Evolutionary conservation across 2,329 filamentous ascomycete genomes (phyloP).

Genomic region (Geoglossum cookeanum): DNA sequence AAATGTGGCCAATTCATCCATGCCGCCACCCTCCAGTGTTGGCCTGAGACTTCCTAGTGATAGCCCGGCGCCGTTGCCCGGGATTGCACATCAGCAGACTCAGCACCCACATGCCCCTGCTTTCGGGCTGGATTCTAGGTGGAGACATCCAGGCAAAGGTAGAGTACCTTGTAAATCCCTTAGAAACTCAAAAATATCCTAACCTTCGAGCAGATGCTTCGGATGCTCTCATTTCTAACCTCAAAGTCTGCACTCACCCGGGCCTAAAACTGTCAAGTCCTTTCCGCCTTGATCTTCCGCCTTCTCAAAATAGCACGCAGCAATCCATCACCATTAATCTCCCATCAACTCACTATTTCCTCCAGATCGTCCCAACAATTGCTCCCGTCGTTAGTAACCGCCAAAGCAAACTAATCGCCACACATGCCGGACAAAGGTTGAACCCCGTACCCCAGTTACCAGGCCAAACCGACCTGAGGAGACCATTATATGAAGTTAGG

Average conservation of each 20-base stretch:
- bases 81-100: not conserved
- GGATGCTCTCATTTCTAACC: conserved; percentile 46
- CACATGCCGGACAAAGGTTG: conserved; percentile 43
- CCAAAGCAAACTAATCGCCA: conserved; percentile 59
- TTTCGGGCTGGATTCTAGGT: conserved; percentile 21
- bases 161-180: conserved; percentile 11
- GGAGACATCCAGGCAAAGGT: conserved; percentile 29
- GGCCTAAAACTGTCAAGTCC: conserved; percentile 40
- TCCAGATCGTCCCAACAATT: conserved; percentile 52
- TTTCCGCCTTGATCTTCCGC: conserved; percentile 43
- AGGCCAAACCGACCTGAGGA: conserved; percentile 29
- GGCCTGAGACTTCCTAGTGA: conserved; percentile 20
- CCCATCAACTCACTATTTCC: conserved; percentile 44
- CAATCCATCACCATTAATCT: conserved; percentile 57
- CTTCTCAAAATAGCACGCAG: conserved; percentile 45
- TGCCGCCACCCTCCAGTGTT: conserved; percentile 21
- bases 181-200: conserved; percentile 10
- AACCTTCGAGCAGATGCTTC: conserved; percentile 23
- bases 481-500: conserved; percentile 56
- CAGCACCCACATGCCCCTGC: conserved; percentile 15
- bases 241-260: conserved; percentile 50
- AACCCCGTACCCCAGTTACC: conserved; percentile 33
- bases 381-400: conserved; percentile 43
- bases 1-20: conserved; percentile 14
- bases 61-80: conserved; percentile 21